Base-by-base conservation (phyloP, 2,329 filamentous ascomycete genomes). In the Beauveria sp. region DNA sequence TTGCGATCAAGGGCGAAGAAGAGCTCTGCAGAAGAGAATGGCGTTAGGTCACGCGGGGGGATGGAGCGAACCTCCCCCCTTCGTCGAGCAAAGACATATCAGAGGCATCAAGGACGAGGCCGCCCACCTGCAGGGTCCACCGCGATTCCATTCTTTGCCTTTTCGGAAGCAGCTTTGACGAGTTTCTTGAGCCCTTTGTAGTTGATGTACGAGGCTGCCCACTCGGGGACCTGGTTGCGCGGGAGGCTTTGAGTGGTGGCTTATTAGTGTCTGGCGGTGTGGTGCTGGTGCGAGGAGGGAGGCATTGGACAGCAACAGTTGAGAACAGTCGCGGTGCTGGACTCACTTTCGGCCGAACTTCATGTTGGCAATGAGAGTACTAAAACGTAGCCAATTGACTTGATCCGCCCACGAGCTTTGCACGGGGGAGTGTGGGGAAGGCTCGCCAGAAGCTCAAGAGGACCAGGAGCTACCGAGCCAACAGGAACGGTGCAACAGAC, bases 1-100 rank as follows among this genome's bases (percentile, higher is more conserved):
- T 97, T 97, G 69, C 94, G 90, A 73, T 99, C 94, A 73, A 99
- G 86, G 65, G 89, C 90, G 75, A 93, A 96, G 79, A 97, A 96
- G 82, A 99, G 96, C 75, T 92, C 94, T 97, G 79, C 69, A 68
- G 64, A 48, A 48, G 9, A 55, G 22, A 60, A 60, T 66, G 64
- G 64, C 60, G 63, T 59, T 66, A 63, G 56, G 66, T 66, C 63
- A 67, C 55, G 30, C 41, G 72, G 73, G 70, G 73, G 70, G 67
- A 66, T 66, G 67, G 63, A 65, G 55, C 65, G 66, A 67, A 62
- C 66, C 65, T 64, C 65, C 67, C 66, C 69, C 41, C 34, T 58
- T 40, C 43, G 55, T 44, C 34, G 48, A 48, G 37, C 37, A 51
- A 56, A n/a, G 54, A 40, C 46, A 61, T 37, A 54, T 52, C 43